Evolutionary conservation across 305 asterid genomes (phyloP).

Genomic region (Fraxinus xanthoxyloides): DNA sequence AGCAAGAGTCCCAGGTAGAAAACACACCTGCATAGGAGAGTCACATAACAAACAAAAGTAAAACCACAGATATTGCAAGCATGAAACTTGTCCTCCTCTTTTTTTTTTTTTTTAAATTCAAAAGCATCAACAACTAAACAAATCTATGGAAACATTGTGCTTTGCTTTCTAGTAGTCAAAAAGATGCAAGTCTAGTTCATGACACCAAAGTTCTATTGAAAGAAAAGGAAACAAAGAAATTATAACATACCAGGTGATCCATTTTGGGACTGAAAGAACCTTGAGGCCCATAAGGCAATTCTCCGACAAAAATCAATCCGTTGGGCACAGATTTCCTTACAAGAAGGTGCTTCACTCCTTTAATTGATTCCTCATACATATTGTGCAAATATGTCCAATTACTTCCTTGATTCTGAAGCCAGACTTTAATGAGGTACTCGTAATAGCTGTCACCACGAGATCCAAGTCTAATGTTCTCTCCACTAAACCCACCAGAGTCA

Average conservation of each 20-base stretch:
- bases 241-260: constrained; percentile 87
- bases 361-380: constrained; percentile 82
- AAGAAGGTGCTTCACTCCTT: constrained; percentile 85
- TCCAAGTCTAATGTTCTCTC: constrained; percentile 95
- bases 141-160: background rate
- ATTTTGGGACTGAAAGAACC: constrained; percentile 88
- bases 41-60: constrained; percentile 13
- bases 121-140: background rate
- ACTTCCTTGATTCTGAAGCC: constrained; percentile 79
- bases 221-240: constrained; percentile 11
- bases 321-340: constrained; percentile 78
- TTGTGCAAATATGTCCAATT: constrained; percentile 70
- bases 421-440: constrained; percentile 87
- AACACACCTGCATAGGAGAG: constrained; percentile 61
- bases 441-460: constrained; percentile 98
- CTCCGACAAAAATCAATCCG: constrained; percentile 89
- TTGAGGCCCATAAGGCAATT: constrained; percentile 73
- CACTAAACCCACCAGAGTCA: constrained; percentile 73
- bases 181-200: background rate
- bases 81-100: background rate
- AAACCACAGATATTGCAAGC: constrained; percentile 8
- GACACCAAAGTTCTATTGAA: background rate
- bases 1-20: constrained; percentile 95
- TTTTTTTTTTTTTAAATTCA: background rate
- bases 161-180: background rate